A percentile compares a stretch with the other conserved stretches of the same genome.
Conservation (phyloP, 805 yeast species). For the Candida gorgasii region DNA sequence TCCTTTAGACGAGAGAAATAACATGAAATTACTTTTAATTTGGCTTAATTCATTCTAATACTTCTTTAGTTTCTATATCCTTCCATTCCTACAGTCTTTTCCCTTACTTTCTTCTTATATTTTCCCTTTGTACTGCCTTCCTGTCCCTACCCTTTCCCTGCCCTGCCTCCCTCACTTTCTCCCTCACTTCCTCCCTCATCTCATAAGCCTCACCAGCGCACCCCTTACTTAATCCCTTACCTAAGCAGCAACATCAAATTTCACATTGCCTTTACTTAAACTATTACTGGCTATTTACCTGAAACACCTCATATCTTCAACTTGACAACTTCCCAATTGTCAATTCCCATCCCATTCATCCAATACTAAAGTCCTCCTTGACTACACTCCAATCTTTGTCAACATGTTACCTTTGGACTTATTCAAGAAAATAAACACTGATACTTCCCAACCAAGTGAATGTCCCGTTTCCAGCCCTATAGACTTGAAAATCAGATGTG, state of each 20-base stretch:
- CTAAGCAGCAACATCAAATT: background rate
- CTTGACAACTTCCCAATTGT: background rate
- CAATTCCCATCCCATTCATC: background rate
- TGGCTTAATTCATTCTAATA: too few relatives aligned
- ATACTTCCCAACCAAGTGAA: conserved; percentile 26
- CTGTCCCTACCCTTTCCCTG: too few relatives aligned
- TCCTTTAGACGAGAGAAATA: too few relatives aligned
- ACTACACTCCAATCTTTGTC: background rate
- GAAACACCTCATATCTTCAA: background rate
- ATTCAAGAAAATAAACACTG: conserved; percentile 27
- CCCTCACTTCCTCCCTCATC: background rate
- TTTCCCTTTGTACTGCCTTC: too few relatives aligned
- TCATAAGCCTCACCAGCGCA: background rate
- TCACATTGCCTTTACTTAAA: background rate
- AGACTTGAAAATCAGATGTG: conserved; percentile 57
- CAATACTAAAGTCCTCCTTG: too few relatives aligned
- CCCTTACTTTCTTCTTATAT: too few relatives aligned
- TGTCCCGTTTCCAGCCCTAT: conserved; percentile 29
- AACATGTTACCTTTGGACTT: conserved; percentile 25
- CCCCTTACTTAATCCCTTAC: background rate
- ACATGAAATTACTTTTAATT: too few relatives aligned
- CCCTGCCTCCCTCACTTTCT: background rate
- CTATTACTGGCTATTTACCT: background rate
- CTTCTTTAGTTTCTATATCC: too few relatives aligned
- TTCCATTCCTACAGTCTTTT: too few relatives aligned